Evolutionary conservation across 108 stramenopile species (phyloP).

Genomic region (Cylindrotheca closterium): DNA sequence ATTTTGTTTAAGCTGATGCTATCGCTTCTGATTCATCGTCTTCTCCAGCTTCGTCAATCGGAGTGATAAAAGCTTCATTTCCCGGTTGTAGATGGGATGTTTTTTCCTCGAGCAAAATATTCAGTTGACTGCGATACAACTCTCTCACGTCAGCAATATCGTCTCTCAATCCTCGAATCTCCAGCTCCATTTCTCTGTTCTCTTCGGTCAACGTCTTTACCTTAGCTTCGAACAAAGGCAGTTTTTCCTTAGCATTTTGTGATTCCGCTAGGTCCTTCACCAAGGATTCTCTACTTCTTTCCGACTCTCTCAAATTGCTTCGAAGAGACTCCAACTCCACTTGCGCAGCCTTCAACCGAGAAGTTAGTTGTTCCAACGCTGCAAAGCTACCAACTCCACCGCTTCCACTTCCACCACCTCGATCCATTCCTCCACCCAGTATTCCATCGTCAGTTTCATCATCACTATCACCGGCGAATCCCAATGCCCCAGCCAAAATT

Average conservation of each 20-base stretch:
- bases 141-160: slow-evolving; percentile 73
- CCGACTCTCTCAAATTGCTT: slow-evolving; percentile 57
- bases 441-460: slow-evolving; percentile 54
- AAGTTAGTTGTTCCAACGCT: slow-evolving; percentile 75
- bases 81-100: slow-evolving; percentile 14
- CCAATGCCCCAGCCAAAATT: slow-evolving; percentile 69
- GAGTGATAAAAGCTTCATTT: too few species aligned
- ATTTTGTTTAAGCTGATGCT: background rate
- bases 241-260: slow-evolving; percentile 63
- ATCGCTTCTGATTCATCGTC: background rate
- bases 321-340: slow-evolving; percentile 60
- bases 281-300: slow-evolving; percentile 52
- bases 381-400: slow-evolving; percentile 50
- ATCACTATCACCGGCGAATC: slow-evolving; percentile 45
- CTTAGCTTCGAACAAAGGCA: slow-evolving; percentile 68
- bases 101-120: slow-evolving; percentile 75
- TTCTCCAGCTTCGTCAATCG: too few species aligned
- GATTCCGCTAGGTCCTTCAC: slow-evolving; percentile 56
- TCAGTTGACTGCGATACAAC: slow-evolving; percentile 69
- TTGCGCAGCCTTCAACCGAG: slow-evolving; percentile 59
- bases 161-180: slow-evolving; percentile 66
- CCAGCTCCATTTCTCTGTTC: slow-evolving; percentile 61
- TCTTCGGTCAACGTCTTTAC: slow-evolving; percentile 63
- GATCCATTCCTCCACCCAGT: slow-evolving; percentile 14
- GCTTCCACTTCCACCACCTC: slow-evolving; percentile 7